Conservation (phyloP, 176 grass and related monocot species). For the Cenchrus fungigraminus region DNA sequence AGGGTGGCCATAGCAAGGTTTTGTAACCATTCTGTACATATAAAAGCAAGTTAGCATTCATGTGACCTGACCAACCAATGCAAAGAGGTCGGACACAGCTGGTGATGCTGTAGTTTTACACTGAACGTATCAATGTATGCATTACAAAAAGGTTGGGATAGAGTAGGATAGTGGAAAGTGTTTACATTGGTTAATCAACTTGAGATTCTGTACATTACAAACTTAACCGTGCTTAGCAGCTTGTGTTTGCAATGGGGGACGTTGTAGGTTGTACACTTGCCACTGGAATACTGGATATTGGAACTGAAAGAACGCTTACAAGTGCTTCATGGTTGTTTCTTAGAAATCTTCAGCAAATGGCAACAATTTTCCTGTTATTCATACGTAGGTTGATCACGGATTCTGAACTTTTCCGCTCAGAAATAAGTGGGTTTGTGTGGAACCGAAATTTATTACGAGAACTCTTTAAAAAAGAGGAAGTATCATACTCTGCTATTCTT, state of each 20-base stretch:
- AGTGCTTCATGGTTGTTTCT: not conserved
- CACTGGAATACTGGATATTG: not conserved
- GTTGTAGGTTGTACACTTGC: not conserved
- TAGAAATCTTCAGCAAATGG: not conserved
- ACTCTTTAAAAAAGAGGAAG: too few relatives aligned
- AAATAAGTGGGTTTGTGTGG: too few relatives aligned
- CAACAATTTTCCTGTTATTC: not conserved
- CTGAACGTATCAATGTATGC: not conserved
- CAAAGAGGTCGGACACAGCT: not conserved
- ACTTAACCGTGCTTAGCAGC: slow-evolving; percentile 10
- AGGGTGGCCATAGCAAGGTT: slow-evolving; percentile 19
- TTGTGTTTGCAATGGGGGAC: not conserved
- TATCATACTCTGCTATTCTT: too few relatives aligned
- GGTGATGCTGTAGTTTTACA: slow-evolving; percentile 4
- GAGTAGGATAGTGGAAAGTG: not conserved
- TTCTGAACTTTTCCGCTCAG: too few relatives aligned
- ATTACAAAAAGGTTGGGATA: slow-evolving; percentile 14
- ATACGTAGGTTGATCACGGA: too few relatives aligned
- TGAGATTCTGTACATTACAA: slow-evolving; percentile 2
- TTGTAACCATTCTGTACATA: slow-evolving; percentile 39
- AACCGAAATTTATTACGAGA: too few relatives aligned
- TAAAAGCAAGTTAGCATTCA: slow-evolving; percentile 17
- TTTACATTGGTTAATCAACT: not conserved
- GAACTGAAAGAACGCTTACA: not conserved
- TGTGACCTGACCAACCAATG: not conserved